Evolutionary conservation across 192 early-diverging fungal species (phyloP).

Genomic region (Diversispora eburnea): DNA sequence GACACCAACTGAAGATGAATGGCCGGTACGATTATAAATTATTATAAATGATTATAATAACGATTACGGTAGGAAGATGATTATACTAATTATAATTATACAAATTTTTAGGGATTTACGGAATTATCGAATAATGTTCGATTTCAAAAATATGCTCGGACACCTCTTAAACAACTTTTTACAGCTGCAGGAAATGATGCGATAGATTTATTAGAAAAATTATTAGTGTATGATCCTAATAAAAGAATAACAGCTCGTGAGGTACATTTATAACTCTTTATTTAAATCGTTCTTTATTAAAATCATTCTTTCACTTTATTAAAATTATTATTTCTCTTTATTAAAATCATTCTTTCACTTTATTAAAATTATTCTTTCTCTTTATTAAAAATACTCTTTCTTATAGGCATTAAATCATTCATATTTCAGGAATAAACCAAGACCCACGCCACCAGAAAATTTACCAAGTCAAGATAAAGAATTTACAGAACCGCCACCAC

Average conservation of each 20-base stretch:
- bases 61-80: neutral
- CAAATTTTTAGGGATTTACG: constrained; percentile 53
- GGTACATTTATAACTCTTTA: constrained; percentile 34
- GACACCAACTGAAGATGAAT: constrained; percentile 77
- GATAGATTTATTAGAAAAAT: constrained; percentile 77
- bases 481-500: too few relatives aligned
- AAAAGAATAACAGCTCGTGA: constrained; percentile 76
- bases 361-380: too few relatives aligned
- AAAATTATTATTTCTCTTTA: too few relatives aligned
- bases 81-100: neutral
- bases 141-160: constrained; percentile 69
- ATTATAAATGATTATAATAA: neutral
- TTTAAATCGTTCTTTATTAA: too few relatives aligned
- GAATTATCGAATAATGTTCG: constrained; percentile 68
- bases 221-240: constrained; percentile 84
- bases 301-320: too few relatives aligned
- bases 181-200: constrained; percentile 82
- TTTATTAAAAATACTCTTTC: too few relatives aligned
- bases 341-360: too few relatives aligned
- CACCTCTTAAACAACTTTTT: constrained; percentile 70
- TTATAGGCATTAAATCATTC: too few relatives aligned
- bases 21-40: constrained; percentile 54
- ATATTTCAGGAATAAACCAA: too few relatives aligned
- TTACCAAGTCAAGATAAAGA: too few relatives aligned
- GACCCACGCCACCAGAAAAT: too few relatives aligned